Conservation (phyloP, 495 filamentous ascomycete species). For the Penicillium crystallinum region DNA sequence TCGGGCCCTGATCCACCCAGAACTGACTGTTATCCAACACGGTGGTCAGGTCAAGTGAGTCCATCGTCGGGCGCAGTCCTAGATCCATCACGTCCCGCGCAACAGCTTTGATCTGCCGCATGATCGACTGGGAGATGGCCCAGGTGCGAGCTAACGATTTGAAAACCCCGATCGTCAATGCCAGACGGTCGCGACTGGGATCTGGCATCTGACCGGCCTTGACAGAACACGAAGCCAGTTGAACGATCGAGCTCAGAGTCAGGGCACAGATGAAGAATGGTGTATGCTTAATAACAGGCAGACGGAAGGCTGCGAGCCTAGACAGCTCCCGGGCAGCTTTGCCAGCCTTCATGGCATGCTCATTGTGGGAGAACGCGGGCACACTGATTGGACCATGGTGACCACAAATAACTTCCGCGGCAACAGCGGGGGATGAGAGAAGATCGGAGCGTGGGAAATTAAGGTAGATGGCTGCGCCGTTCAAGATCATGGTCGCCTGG, state of each 20-base stretch:
- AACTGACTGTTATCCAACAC: slow-evolving; percentile 38
- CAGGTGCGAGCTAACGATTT: slow-evolving; percentile 68
- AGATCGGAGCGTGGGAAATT: slow-evolving; percentile 48
- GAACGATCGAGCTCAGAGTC: slow-evolving; percentile 53
- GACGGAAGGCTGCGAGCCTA: slow-evolving; percentile 70
- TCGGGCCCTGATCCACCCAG: slow-evolving; percentile 30
- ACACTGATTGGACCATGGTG: slow-evolving; percentile 43
- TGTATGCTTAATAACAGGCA: slow-evolving; percentile 68
- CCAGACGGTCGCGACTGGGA: slow-evolving; percentile 65
- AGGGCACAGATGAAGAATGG: slow-evolving; percentile 87
- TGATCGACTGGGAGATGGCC: slow-evolving; percentile 68
- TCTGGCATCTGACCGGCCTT: slow-evolving; percentile 66
- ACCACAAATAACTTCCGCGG: slow-evolving; percentile 45
- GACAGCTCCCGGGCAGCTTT: slow-evolving; percentile 72
- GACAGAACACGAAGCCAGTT: slow-evolving; percentile 61
- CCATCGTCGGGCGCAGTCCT: slow-evolving; percentile 40
- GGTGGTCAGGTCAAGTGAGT: slow-evolving; percentile 36
- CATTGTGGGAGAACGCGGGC: slow-evolving; percentile 48
- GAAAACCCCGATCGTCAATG: slow-evolving; percentile 77
- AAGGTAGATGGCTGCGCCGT: slow-evolving; percentile 48
- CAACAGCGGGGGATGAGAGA: slow-evolving; percentile 42
- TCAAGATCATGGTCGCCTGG: slow-evolving; percentile 80
- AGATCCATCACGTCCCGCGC: slow-evolving; percentile 44
- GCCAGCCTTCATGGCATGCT: slow-evolving; percentile 76
- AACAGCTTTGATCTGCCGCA: slow-evolving; percentile 62